These are phyloP conservation scores for Davidsoniella australis DNA, from an alignment of 2,329 filamentous ascomycete genomes.

Conservation along the genomic window DNA sequence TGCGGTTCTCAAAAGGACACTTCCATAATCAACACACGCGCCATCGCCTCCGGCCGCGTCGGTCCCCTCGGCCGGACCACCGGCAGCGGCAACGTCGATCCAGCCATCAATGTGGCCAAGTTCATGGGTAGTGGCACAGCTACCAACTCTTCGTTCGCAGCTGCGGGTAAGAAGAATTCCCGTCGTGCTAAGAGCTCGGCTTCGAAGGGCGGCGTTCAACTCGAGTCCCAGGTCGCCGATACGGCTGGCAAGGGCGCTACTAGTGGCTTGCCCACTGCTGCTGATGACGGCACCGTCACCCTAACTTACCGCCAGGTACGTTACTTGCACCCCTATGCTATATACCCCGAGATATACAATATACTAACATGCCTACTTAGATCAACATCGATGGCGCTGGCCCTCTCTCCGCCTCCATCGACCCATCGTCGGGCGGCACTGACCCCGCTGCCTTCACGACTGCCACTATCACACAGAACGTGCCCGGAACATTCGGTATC, in stretches of 20 bases:
- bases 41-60: conserved; percentile 33
- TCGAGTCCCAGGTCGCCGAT: conserved; percentile 35
- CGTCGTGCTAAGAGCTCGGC: conserved; percentile 17
- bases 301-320: conserved; percentile 40
- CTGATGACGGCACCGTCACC: conserved; percentile 41
- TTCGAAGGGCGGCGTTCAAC: conserved; percentile 24
- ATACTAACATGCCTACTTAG: conserved; percentile 21
- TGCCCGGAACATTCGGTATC: conserved; percentile 20
- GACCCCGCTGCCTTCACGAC: conserved; percentile 30
- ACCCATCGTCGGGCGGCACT: conserved; percentile 33
- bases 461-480: conserved; percentile 32
- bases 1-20: conserved; percentile 38
- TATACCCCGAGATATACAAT: background rate
- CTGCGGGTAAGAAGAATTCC: conserved; percentile 28
- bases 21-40: conserved; percentile 45
- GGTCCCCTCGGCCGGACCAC: conserved; percentile 48
- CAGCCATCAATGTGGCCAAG: conserved; percentile 35
- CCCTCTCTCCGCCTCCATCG: conserved; percentile 48
- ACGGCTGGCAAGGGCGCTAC: conserved; percentile 36
- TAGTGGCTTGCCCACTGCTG: conserved; percentile 41
- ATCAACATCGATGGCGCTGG: conserved; percentile 51
- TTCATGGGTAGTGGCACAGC: conserved; percentile 37
- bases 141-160: conserved; percentile 22
- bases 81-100: conserved; percentile 40
- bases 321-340: background rate